Percentiles rank a stretch among this genome's conserved stretches.
Evolutionary conservation across 2,329 filamentous ascomycete genomes (phyloP).

Genomic region (Akanthomyces uredinophilus): DNA sequence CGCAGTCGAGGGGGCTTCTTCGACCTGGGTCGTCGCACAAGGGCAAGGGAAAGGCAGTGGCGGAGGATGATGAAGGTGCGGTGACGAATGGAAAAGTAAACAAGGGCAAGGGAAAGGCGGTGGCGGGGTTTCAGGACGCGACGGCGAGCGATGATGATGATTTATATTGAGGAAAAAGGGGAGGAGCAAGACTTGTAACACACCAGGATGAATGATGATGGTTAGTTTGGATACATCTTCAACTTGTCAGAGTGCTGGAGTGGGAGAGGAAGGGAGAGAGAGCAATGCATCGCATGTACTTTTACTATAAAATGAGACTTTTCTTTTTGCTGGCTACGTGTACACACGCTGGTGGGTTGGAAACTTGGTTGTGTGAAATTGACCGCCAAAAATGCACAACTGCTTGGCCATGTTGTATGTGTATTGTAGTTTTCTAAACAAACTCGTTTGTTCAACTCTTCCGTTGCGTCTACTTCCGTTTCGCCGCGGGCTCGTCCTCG

Average conservation of each 20-base stretch:
- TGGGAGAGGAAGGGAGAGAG: too few species aligned
- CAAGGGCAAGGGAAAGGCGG: slow-evolving; percentile 55
- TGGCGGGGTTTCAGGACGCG: slow-evolving; percentile 47
- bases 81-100: slow-evolving; percentile 25
- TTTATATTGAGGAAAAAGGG: slow-evolving; percentile 38
- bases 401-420: slow-evolving; percentile 11
- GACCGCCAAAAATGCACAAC: slow-evolving; percentile 1
- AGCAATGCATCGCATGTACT: not conserved
- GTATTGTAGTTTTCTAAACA: not conserved
- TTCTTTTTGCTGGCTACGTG: not conserved
- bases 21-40: slow-evolving; percentile 21
- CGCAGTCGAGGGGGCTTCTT: slow-evolving; percentile 31
- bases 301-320: not conserved
- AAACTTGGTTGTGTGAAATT: not conserved
- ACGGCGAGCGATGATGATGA: slow-evolving; percentile 53
- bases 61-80: slow-evolving; percentile 27
- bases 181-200: not conserved
- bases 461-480: slow-evolving; percentile 16
- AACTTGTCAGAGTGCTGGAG: not conserved
- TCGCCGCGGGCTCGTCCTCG: slow-evolving; percentile 23
- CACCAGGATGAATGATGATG: not conserved
- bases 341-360: not conserved
- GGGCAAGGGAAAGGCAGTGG: slow-evolving; percentile 32
- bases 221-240: not conserved
- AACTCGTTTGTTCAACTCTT: not conserved